phyloP scores from a whole-genome alignment of 1,284 basidiomycete genomes.

The Austropuccinia psidii region DNA sequence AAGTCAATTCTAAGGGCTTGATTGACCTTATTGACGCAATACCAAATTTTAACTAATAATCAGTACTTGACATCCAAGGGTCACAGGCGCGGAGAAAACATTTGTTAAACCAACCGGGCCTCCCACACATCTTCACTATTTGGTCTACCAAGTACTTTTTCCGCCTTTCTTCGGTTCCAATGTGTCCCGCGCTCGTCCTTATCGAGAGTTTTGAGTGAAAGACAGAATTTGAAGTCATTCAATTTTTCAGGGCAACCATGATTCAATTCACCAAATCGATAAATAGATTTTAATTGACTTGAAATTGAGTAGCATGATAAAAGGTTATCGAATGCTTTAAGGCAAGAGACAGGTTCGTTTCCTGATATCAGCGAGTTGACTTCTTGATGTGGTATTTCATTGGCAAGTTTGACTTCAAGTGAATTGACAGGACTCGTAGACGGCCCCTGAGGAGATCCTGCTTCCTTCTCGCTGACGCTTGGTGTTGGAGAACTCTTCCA shows the following conservation, averaged over 20 bases:
- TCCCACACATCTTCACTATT: constrained; percentile 35
- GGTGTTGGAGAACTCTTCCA: no score
- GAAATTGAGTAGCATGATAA: constrained; percentile 30
- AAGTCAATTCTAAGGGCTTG: no score
- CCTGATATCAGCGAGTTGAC: constrained; percentile 24
- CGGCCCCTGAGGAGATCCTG: no score
- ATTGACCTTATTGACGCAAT: no score
- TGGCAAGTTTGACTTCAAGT: background rate
- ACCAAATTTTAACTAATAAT: no score
- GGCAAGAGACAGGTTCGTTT: constrained; percentile 29
- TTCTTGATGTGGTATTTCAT: constrained; percentile 19
- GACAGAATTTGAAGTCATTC: constrained; percentile 28
- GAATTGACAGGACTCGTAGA: background rate
- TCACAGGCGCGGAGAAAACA: no score
- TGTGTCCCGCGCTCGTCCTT: background rate
- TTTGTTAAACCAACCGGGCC: background rate
- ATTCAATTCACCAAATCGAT: constrained; percentile 31
- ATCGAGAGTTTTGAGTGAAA: constrained; percentile 7
- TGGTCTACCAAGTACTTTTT: constrained; percentile 23
- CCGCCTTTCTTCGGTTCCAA: constrained; percentile 28
- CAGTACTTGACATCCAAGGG: no score
- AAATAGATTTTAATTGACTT: constrained; percentile 33
- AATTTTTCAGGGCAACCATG: constrained; percentile 3
- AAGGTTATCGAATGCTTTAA: constrained; percentile 22
- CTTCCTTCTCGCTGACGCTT: no score